Evolutionary conservation across 2,329 filamentous ascomycete genomes (phyloP), one percentile per base, ranked within the genome.

Genomic region (Aspergillus awamori): DNA sequence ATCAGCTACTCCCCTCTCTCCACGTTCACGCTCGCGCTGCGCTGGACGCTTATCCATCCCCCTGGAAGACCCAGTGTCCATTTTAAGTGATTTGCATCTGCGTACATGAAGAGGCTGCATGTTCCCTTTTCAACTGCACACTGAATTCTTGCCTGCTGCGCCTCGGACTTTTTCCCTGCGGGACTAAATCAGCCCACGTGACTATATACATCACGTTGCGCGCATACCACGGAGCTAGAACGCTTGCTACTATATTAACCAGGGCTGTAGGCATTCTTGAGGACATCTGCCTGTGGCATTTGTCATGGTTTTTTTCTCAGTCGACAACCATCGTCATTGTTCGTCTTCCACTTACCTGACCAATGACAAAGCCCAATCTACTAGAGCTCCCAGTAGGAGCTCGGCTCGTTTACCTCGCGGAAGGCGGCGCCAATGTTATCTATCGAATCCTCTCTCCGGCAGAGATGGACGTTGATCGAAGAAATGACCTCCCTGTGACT

Each of bases 381-480:
- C 66, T 74, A 7, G 74, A 79, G 66, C 70, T 79, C 63, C 75
- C 75, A 2, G 45, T 59, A 49, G 72, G 72, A 60, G 69, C 72
- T 63, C 70, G 74, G 59, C 70, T 78, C 59, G 57, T 70, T 13
- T 86, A 85, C 64, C 74, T 87, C 8, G 82, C 82, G 24, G 91
- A 95, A 74, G 91, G 91, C 24, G 88, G 89, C 24, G 90, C 91
- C 57, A 94, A 95, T 74, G 84, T 89, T 55, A 88, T 93, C 64
- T 93, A 91, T 70, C 83, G 83, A 66, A 82, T 90, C 59, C 77
- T 79, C 49, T 62, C 81, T 13, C 57, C 57, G 2, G 48, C 59
- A 66, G 74, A 57, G 47, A 65, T 62, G 11, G 65, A 62, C 28
- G 67, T 61, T 36, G 53, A 51, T 63, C 72, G 39, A 65, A 74